These are phyloP conservation scores for Aspergillus unguis DNA, from an alignment of 2,329 filamentous ascomycete species.

Conservation along the genomic window DNA sequence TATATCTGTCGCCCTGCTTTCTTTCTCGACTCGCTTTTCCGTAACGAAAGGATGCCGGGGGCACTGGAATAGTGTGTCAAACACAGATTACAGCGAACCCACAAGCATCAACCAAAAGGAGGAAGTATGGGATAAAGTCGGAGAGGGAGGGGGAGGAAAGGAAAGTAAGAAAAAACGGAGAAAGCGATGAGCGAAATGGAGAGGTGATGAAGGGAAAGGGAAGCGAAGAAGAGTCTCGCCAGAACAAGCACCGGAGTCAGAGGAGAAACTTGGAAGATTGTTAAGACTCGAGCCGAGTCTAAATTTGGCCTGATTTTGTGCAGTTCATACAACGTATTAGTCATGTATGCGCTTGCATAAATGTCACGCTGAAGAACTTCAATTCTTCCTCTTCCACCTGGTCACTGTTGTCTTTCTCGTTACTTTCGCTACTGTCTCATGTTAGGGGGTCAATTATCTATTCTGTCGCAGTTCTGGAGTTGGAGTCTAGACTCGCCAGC, in stretches of 20 bases:
- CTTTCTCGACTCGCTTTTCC: constrained; percentile 1
- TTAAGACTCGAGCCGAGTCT: constrained; percentile 10
- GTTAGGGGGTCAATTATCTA: too few species aligned
- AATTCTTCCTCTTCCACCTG: background rate
- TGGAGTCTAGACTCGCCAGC: background rate
- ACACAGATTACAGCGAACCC: constrained; percentile 38
- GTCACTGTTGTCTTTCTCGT: background rate
- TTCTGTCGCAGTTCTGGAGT: background rate
- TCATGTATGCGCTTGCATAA: constrained; percentile 17
- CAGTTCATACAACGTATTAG: constrained; percentile 4
- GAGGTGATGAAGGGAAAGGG: constrained; percentile 13
- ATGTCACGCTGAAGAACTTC: constrained; percentile 9
- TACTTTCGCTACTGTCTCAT: background rate
- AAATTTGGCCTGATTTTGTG: background rate
- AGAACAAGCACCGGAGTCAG: constrained; percentile 10
- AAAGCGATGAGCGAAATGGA: constrained; percentile 3
- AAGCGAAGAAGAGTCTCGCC: constrained; percentile 8
- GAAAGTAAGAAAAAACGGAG: constrained; percentile 13
- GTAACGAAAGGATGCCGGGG: constrained; percentile 38
- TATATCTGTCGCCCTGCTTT: constrained; percentile 6
- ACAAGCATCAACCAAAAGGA: constrained; percentile 27
- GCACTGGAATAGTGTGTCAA: constrained; percentile 45
- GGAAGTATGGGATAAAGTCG: constrained; percentile 12
- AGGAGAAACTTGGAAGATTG: constrained; percentile 3
- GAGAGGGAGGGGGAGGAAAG: constrained; percentile 15